phyloP scores from a whole-genome alignment of 2,329 filamentous ascomycete species.

The Pleomassaria siparia region DNA sequence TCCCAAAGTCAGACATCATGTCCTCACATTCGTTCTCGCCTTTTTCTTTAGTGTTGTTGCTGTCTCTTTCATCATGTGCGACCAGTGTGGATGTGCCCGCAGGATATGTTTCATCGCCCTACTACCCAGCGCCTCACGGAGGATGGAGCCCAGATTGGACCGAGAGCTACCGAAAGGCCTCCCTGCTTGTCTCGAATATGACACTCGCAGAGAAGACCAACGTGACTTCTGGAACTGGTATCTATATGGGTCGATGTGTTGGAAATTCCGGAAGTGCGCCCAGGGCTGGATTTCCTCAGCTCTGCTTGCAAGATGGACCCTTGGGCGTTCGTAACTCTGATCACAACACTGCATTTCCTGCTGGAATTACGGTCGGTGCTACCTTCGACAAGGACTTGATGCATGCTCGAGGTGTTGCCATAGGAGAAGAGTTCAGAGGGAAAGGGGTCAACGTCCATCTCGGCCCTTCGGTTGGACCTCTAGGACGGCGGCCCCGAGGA shows the following conservation, averaged over 20 bases:
- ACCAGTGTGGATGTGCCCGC: slow-evolving; percentile 30
- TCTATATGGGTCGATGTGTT: slow-evolving; percentile 71
- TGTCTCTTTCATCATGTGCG: slow-evolving; percentile 21
- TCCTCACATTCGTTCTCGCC: slow-evolving; percentile 16
- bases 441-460: slow-evolving; percentile 74
- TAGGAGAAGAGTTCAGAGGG: slow-evolving; percentile 71
- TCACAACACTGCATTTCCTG: slow-evolving; percentile 74
- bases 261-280: slow-evolving; percentile 74
- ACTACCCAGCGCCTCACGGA: slow-evolving; percentile 72
- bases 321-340: slow-evolving; percentile 73
- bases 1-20: slow-evolving; percentile 1
- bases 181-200: slow-evolving; percentile 70
- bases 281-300: slow-evolving; percentile 70
- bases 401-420: slow-evolving; percentile 65
- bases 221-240: slow-evolving; percentile 69
- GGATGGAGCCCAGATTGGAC: slow-evolving; percentile 71
- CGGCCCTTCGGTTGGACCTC: slow-evolving; percentile 69
- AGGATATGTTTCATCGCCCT: slow-evolving; percentile 53
- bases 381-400: slow-evolving; percentile 75
- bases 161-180: slow-evolving; percentile 70
- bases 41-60: slow-evolving; percentile 24
- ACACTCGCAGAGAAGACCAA: slow-evolving; percentile 81
- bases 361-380: slow-evolving; percentile 75
- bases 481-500: slow-evolving; percentile 64
- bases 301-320: slow-evolving; percentile 66